Conservation (phyloP, 2,329 filamentous ascomycete species). For the Fusarium sp. region DNA sequence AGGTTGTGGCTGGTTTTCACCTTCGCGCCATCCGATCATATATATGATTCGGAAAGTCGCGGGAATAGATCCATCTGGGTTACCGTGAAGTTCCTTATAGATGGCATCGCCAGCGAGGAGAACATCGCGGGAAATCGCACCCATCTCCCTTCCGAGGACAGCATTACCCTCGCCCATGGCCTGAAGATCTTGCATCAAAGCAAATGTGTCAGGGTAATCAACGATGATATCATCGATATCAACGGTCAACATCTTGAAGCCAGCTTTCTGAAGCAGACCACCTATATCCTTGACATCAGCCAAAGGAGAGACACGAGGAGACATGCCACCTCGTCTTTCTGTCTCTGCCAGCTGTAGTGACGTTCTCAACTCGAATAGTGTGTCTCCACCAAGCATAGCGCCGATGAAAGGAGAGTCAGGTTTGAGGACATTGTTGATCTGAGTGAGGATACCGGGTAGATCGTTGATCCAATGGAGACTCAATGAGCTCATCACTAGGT, state of each 20-base stretch:
- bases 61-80: slow-evolving; percentile 78
- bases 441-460: slow-evolving; percentile 82
- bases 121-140: slow-evolving; percentile 81
- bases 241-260: slow-evolving; percentile 95
- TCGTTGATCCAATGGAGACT: slow-evolving; percentile 99
- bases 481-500: slow-evolving; percentile 88
- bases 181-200: slow-evolving; percentile 92
- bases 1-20: slow-evolving; percentile 80
- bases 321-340: slow-evolving; percentile 90
- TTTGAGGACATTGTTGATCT: slow-evolving; percentile 88
- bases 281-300: slow-evolving; percentile 94
- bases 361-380: slow-evolving; percentile 90
- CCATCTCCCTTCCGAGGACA: slow-evolving; percentile 84
- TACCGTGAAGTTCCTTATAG: slow-evolving; percentile 87
- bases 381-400: slow-evolving; percentile 96
- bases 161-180: slow-evolving; percentile 97
- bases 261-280: slow-evolving; percentile 83
- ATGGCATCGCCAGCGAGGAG: slow-evolving; percentile 88
- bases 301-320: slow-evolving; percentile 88
- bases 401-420: slow-evolving; percentile 92
- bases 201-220: slow-evolving; percentile 89
- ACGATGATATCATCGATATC: slow-evolving; percentile 98
- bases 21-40: slow-evolving; percentile 98
- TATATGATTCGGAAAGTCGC: slow-evolving; percentile 96
- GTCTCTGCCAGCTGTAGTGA: slow-evolving; percentile 92